Conservation (phyloP, 257 asterid species). For the Cinchona pubescens region DNA sequence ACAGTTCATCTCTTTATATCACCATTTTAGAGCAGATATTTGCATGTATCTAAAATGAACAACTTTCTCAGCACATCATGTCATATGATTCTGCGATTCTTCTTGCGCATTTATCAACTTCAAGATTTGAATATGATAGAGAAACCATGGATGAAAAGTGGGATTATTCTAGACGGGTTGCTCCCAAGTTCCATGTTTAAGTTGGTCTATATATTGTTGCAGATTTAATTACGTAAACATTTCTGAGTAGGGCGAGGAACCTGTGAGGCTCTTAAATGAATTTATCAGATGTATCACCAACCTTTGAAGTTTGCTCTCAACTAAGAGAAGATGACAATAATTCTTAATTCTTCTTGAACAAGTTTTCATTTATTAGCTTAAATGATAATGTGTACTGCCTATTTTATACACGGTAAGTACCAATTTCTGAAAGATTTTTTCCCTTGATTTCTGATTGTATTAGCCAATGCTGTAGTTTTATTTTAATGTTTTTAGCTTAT, state of each 20-base stretch:
- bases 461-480: not conserved
- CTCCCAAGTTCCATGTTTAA: not conserved
- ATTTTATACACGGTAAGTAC: no score
- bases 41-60: not conserved
- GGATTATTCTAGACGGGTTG: not conserved
- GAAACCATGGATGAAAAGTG: not conserved
- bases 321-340: not conserved
- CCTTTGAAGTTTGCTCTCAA: not conserved
- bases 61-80: not conserved
- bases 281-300: not conserved
- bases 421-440: no score
- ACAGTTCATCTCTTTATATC: not conserved
- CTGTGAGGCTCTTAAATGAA: not conserved
- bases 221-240: not conserved
- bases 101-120: not conserved
- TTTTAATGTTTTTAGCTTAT: not conserved
- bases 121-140: not conserved
- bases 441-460: not conserved
- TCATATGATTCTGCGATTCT: not conserved
- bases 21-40: not conserved
- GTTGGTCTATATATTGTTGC: not conserved
- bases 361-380: no score
- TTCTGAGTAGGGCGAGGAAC: not conserved
- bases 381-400: no score
- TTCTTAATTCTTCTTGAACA: not conserved